Conservation (phyloP, 2,329 filamentous ascomycete species). For the Pseudogymnoascus sp. region DNA sequence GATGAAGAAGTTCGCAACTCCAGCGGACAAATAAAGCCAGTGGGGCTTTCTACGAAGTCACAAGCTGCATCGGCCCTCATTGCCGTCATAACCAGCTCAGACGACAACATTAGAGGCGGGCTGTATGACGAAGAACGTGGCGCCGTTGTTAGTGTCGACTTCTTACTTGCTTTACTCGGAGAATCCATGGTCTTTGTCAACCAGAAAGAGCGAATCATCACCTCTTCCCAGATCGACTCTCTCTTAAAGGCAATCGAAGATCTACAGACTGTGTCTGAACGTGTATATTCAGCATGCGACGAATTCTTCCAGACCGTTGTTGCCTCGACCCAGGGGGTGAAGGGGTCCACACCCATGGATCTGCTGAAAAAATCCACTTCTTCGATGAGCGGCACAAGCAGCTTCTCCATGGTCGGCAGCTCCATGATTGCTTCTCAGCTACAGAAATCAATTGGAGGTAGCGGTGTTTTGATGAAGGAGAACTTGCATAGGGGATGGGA, state of each 20-base stretch:
- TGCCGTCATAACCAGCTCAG: conserved; percentile 76
- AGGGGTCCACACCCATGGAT: conserved; percentile 54
- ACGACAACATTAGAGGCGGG: conserved; percentile 85
- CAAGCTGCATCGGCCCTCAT: conserved; percentile 66
- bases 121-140: conserved; percentile 75
- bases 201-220: conserved; percentile 51
- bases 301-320: conserved; percentile 72
- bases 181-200: conserved; percentile 74
- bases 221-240: conserved; percentile 62
- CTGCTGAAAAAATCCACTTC: conserved; percentile 57
- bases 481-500: conserved; percentile 59
- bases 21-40: conserved; percentile 29
- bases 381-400: conserved; percentile 45
- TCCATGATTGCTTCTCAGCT: conserved; percentile 59
- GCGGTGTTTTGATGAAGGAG: conserved; percentile 38
- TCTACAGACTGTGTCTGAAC: conserved; percentile 62
- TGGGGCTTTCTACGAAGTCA: conserved; percentile 51
- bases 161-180: conserved; percentile 71
- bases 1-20: conserved; percentile 49
- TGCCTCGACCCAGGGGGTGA: conserved; percentile 55
- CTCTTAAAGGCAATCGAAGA: conserved; percentile 74
- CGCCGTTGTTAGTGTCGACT: conserved; percentile 81
- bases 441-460: conserved; percentile 50
- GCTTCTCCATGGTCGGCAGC: conserved; percentile 59
- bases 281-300: conserved; percentile 65